Base-by-base conservation (phyloP, 495 filamentous ascomycete species). In the Neurospora tetrasperma region DNA sequence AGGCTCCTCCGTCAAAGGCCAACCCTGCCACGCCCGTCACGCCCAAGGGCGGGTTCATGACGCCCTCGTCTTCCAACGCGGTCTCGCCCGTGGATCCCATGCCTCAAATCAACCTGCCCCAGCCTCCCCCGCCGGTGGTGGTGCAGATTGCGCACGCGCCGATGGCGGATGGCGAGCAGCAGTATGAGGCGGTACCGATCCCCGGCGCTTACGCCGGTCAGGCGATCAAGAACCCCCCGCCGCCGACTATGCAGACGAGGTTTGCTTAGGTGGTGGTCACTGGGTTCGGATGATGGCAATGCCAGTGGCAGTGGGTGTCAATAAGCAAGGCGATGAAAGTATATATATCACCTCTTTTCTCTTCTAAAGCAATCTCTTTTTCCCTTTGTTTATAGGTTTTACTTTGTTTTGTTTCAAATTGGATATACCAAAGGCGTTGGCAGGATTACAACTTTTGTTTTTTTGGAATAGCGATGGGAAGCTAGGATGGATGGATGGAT, bases 1-100 rank as follows among this genome's bases (percentile, higher is more conserved):
- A 97, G 82, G 84, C 94, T 23, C 93, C 94, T 40, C 94, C 94
- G 0, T 88, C 87, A 79, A 91, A 90, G 75, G 88, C 93, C 54
- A 91, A 92, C 76, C 85, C 89, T 70, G 89, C 93, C 38, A 94
- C 80, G 1, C 93, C 93, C 7, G 87, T 92, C 35, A 92, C 81
- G 5, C 92, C 93, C n/a, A 88, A 88, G 80, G 74, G 86, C 48
- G 80, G 82, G 42, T 90, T 93, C 77, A 78, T 84, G 59, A 75
- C 84, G 42, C 82, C 84, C 0, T 71, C 74, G 6, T 69, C 71
- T 9, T 73, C 40, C 11, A 73, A 76, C 69, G 54, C 74, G 20
- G 74, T 73, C 18, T 73, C 75, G 12, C 43, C 11, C 7, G 69
- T 10, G 18, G 73, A 7, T 10, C 66, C 10, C 71, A 35, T n/a